Evolutionary conservation across 208 protist genomes (phyloP), one percentile per base, ranked within the genome.

Genomic region (Plasmodiophora brassicae): DNA sequence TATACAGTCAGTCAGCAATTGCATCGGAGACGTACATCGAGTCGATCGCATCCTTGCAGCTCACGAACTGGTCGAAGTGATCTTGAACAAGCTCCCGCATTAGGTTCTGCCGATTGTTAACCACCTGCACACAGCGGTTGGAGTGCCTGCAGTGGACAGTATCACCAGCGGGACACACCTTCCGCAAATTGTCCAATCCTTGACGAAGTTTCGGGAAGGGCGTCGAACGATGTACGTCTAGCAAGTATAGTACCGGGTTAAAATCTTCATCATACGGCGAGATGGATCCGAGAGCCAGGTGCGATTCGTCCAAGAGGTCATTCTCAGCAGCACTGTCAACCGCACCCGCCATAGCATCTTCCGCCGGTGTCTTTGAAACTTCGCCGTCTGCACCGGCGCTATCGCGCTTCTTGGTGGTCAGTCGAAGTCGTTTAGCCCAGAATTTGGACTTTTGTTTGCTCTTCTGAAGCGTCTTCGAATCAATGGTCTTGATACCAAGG

Each of bases 11-110:
- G 41, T 14, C 65, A 36, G 41, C 32, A 38, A 32, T 78, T 32
- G 65, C n/a, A 5, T 38, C 41, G n/a, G n/a, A n/a, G n/a, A n/a
- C n/a, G n/a, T 32, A 78, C 65, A 78, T 78, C 20, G 65, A 78
- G 41, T 78, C 65, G n/a, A 78, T 78, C 20, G 65, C 65, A 32
- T 78, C 65, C n/a, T 78, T 78, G 65, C 65, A 78, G 65, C 65
- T 78, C n/a, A 78, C 65, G 41, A 78, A 78, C 65, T 78, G 14
- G n/a, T 78, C 65, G n/a, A 78, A 78, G 41, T 78, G 5, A 32
- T 78, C 65, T 36, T 38, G 65, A 32, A 78, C 65, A 44, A 78
- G n/a, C 41, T 78, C 65, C 41, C 65, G 5, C 65, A 78, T 78
- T 5, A 78, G 65, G n/a, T 78, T 78, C 41, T 78, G 65, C 14